Evolutionary conservation across 495 filamentous ascomycete species (phyloP).

Genomic region (Tuber indicum): DNA sequence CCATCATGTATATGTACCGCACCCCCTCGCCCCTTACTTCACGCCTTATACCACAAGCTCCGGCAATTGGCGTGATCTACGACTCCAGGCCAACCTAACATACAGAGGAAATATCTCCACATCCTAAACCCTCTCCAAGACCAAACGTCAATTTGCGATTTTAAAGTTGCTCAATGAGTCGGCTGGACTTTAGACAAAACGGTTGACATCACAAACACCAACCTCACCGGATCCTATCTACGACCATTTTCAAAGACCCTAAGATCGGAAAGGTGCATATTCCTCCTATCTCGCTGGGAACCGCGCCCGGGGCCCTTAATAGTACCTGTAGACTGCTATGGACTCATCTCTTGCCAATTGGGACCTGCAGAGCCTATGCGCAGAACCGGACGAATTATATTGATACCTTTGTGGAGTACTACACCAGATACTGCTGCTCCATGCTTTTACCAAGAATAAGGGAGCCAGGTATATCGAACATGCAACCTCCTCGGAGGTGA

Average conservation of each 20-base stretch:
- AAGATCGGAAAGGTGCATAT: conserved; percentile 20
- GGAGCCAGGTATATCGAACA: too few relatives aligned
- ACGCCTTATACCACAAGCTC: conserved; percentile 5
- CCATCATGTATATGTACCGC: conserved; percentile 16
- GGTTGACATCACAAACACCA: conserved; percentile 7
- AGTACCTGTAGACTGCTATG: conserved; percentile 18
- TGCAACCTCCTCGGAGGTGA: too few relatives aligned
- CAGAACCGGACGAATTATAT: conserved; percentile 32
- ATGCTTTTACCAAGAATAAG: too few relatives aligned
- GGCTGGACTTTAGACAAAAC: conserved; percentile 28
- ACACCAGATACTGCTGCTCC: too few relatives aligned
- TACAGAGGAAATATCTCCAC: too few relatives aligned
- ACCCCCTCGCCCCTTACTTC: background rate
- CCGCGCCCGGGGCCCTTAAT: too few relatives aligned
- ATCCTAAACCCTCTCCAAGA: conserved; percentile 15
- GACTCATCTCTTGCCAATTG: conserved; percentile 20
- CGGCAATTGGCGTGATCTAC: conserved; percentile 20
- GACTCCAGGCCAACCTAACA: conserved; percentile 1
- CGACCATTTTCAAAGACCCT: conserved; percentile 30
- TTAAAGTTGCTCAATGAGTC: conserved; percentile 15
- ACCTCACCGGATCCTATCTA: conserved; percentile 21
- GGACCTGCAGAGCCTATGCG: conserved; percentile 10
- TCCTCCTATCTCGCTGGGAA: background rate
- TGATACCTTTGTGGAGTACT: too few relatives aligned
- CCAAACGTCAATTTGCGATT: conserved; percentile 25